Evolutionary conservation across 2,329 filamentous ascomycete genomes (phyloP), one percentile per base, ranked within the genome.

Genomic region (Sporothrix schenckii): DNA sequence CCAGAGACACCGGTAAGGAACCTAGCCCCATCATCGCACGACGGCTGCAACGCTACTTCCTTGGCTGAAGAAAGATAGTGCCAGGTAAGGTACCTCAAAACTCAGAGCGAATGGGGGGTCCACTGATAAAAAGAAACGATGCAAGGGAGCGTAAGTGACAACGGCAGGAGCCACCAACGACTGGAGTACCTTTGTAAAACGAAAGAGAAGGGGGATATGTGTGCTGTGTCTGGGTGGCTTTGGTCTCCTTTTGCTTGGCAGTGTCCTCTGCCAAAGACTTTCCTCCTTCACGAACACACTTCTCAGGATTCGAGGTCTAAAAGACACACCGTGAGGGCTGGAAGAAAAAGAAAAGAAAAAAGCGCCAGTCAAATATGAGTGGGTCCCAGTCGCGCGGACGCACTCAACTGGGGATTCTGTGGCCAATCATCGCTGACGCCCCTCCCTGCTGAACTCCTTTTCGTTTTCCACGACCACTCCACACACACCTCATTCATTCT

Each of bases 401-500:
- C 53, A 56, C 39, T 60, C 34, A 50, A 54, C 61, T 34, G 47
- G 21, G 21, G 27, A 39, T 34, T 21, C 16, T 27, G 50, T 19
- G 5, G 65, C 70, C 70, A 71, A 71, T 71, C 68, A 71, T 19
- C 14, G 1, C 16, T 14, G 7, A 11, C 19, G 27, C 44, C 54
- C 67, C 54, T 66, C 70, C 53, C 39, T 69, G 61, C 50, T 71
- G 24, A 30, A 66, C 56, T 70, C 61, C 30, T 56, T 47, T 53
- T 54, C 39, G 58, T 60, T 66, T 66, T 16, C 39, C 52, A 50
- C 27, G 13, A 27, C 47, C 58, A 49, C 68, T 54, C 68, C 68
- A 69, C 68, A 56, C 58, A 69, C 60, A 65, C 61, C 49, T 52
- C 52, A 11, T 56, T 49, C 34, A 34, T 34, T 34, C 34, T 34